Conservation (phyloP, 148 eudicot genomes). For the Fagopyrum tataricum region DNA sequence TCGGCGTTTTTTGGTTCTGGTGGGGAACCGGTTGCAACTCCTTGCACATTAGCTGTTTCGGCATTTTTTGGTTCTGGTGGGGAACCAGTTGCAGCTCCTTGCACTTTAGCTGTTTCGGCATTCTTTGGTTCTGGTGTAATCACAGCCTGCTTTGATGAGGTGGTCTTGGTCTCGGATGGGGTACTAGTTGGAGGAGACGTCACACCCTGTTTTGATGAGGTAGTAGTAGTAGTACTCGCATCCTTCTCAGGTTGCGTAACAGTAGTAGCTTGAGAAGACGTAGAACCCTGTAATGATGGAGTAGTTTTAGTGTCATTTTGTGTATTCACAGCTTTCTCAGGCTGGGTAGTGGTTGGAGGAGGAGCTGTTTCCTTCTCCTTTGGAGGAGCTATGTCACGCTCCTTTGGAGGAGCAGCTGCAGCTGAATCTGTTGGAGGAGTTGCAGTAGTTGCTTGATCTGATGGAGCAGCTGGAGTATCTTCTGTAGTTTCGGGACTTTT, state of each 20-base stretch:
- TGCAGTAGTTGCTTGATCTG: constrained; percentile 11
- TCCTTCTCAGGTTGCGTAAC: background rate
- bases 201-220: background rate
- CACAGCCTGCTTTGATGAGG: background rate
- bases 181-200: background rate
- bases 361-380: background rate
- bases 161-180: background rate
- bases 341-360: background rate
- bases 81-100: background rate
- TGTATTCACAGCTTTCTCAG: background rate
- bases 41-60: too few species aligned
- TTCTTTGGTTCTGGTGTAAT: background rate
- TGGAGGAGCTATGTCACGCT: background rate
- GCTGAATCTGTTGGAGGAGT: background rate
- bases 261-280: background rate
- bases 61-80: too few species aligned
- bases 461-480: constrained; percentile 10
- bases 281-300: background rate
- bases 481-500: constrained; percentile 11
- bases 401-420: background rate
- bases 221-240: background rate
- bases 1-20: too few species aligned
- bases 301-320: background rate
- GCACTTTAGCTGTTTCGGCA: too few species aligned
- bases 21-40: too few species aligned